Percentiles rank a stretch among this genome's conserved stretches.
Evolutionary conservation across 345 rosid species (phyloP).

Genomic region (Pseudoturritis turrita): DNA sequence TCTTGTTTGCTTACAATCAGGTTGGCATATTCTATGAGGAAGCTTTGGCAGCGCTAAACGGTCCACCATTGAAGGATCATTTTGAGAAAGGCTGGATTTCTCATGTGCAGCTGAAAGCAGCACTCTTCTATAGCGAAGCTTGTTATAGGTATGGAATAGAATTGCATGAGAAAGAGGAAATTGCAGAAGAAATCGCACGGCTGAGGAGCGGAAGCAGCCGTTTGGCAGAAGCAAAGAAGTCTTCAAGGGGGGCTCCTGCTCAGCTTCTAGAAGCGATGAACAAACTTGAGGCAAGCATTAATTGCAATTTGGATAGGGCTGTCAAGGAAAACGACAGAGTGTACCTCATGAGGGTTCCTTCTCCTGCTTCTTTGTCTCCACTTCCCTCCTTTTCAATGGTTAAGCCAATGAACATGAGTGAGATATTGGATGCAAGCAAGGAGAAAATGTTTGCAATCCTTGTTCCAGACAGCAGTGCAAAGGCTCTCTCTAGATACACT

Average conservation of each 20-base stretch:
- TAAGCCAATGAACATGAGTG: conserved; percentile 81
- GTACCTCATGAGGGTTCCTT: conserved; percentile 95
- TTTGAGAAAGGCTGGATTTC: conserved; percentile 89
- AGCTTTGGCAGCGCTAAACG: conserved; percentile 68
- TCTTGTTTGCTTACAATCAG: conserved; percentile 36
- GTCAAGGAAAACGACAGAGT: conserved; percentile 97
- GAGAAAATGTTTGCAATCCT: conserved; percentile 91
- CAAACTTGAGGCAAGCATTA: conserved; percentile 73
- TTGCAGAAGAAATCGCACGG: conserved; percentile 92
- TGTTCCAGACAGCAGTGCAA: conserved; percentile 96
- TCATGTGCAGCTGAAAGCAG: conserved; percentile 91
- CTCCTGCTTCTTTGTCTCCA: conserved; percentile 70
- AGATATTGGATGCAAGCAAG: conserved; percentile 90
- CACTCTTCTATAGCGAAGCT: conserved; percentile 81
- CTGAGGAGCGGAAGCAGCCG: conserved; percentile 66
- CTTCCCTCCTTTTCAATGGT: conserved; percentile 93
- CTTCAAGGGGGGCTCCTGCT: conserved; percentile 70
- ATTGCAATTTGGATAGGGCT: conserved; percentile 82
- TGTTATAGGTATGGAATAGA: conserved; percentile 80
- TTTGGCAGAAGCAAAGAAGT: conserved; percentile 75
- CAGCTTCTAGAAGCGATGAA: conserved; percentile 84
- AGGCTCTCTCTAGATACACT: conserved; percentile 96
- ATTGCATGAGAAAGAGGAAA: conserved; percentile 93
- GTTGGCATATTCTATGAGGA: conserved; percentile 93
- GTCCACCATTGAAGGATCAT: conserved; percentile 84